phyloP scores from a whole-genome alignment of 371 early-diverging fungal species.

The Circinella minor region DNA sequence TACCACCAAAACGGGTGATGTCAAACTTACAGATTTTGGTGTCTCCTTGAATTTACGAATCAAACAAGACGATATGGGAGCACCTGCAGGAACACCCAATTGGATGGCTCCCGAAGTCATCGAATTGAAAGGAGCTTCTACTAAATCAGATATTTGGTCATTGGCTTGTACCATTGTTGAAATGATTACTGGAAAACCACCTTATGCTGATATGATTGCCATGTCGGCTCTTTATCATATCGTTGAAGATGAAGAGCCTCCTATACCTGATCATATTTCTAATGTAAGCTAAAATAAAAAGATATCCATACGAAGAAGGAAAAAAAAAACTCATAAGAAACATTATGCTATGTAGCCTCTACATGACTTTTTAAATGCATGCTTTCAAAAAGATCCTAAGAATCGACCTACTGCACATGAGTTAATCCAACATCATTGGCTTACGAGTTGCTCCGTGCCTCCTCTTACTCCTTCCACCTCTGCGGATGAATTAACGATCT shows the following conservation, averaged over 20 bases:
- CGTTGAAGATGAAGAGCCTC: constrained; percentile 85
- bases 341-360: constrained; percentile 47
- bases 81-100: constrained; percentile 90
- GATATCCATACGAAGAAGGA: neutral
- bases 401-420: constrained; percentile 67
- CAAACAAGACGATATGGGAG: constrained; percentile 61
- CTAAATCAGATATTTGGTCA: constrained; percentile 89
- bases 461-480: constrained; percentile 10
- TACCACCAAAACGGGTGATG: constrained; percentile 88
- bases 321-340: neutral
- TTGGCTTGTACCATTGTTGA: constrained; percentile 91
- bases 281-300: constrained; percentile 32
- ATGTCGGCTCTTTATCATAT: constrained; percentile 91
- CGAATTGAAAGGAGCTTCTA: constrained; percentile 78
- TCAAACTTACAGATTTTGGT: constrained; percentile 95
- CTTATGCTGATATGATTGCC: constrained; percentile 78
- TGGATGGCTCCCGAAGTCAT: constrained; percentile 99
- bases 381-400: constrained; percentile 80
- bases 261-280: constrained; percentile 78
- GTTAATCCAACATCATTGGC: constrained; percentile 73
- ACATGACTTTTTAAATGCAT: constrained; percentile 66
- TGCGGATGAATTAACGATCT: constrained; percentile 5
- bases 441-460: constrained; percentile 23
- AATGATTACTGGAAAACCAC: constrained; percentile 85
- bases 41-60: constrained; percentile 81